phyloP scores from a whole-genome alignment of 805 yeast species.

The Yamadazyma philogaea region DNA sequence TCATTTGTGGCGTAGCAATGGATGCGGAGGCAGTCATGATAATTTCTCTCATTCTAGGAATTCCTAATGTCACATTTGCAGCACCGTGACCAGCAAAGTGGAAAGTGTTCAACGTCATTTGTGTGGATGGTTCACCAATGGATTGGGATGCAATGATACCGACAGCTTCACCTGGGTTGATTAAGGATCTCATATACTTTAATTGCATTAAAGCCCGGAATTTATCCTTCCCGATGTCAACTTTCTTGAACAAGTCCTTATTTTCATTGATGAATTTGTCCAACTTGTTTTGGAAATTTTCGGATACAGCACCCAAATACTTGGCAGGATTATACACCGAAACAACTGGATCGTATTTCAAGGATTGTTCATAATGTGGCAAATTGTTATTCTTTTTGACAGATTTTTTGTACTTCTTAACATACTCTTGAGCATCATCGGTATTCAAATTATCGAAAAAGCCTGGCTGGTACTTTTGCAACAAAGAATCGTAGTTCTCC shows the following conservation, averaged over 20 bases:
- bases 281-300: slow-evolving; percentile 76
- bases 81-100: slow-evolving; percentile 99
- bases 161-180: slow-evolving; percentile 96
- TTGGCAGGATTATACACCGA: slow-evolving; percentile 84
- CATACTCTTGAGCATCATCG: slow-evolving; percentile 73
- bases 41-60: slow-evolving; percentile 99
- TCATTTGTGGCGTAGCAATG: slow-evolving; percentile 99
- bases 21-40: slow-evolving; percentile 97
- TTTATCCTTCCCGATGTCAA: slow-evolving; percentile 67
- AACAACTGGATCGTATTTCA: slow-evolving; percentile 83
- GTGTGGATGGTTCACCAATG: slow-evolving; percentile 98
- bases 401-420: slow-evolving; percentile 77
- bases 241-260: slow-evolving; percentile 47
- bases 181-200: slow-evolving; percentile 93
- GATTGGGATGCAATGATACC: slow-evolving; percentile 98
- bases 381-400: slow-evolving; percentile 58
- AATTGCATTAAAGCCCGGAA: slow-evolving; percentile 96
- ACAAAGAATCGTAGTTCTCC: slow-evolving; percentile 83
- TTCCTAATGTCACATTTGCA: slow-evolving; percentile 98
- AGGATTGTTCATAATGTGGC: slow-evolving; percentile 60
- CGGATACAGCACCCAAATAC: slow-evolving; percentile 90
- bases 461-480: slow-evolving; percentile 83
- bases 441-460: slow-evolving; percentile 59
- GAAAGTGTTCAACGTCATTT: slow-evolving; percentile 96
- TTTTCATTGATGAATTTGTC: slow-evolving; percentile 64